Base-by-base conservation (phyloP, 768 basidiomycete species). In the Termitomyces titanicus region DNA sequence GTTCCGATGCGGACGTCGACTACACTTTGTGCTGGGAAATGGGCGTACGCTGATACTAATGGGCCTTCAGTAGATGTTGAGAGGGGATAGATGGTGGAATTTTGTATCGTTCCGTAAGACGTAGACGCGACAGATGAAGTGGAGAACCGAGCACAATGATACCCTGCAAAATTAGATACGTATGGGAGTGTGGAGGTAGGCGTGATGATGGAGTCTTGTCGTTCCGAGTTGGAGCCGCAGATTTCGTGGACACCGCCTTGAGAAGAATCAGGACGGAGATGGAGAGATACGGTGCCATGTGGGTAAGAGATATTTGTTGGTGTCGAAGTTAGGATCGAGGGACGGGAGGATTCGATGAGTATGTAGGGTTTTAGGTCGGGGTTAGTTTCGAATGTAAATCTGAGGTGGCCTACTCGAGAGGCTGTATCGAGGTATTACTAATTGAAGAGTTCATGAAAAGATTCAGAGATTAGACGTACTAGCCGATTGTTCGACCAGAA, bases 391-490 rank as follows among this genome's bases (percentile, higher is more conserved):
- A 88, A 91, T 0, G 83, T 84, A 67, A 89, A 88, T 3, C 85
- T 79, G 1, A 91, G 73, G 65, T 91, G 87, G 0, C 86, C 89
- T 3, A 88, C 87, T 8, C 86, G 80, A 7, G 89, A 90, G 7
- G 88, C 88, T 90, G 58, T 11, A 37, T 38, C n/a, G 35, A 44
- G 24, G 31, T 61, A 25, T 63, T 56, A 31, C 20, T 0, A 11
- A 45, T 45, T 27, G 17, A 45, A 25, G 11, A 9, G 3, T 5
- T 12, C 17, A 9, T 12, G 17, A 8, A 45, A 13, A 38, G 17
- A 2, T 10, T 35, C 20, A 52, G 40, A 27, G 40, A 12, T 10
- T 13, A 34, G 5, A 74, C 84, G 38, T 56, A 88, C 87, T 83
- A 31, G 85, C 81, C 63, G 78, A 80, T 68, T 83, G 81, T 63